Conservation (phyloP, 345 rosid species). For the Populus tremula region DNA sequence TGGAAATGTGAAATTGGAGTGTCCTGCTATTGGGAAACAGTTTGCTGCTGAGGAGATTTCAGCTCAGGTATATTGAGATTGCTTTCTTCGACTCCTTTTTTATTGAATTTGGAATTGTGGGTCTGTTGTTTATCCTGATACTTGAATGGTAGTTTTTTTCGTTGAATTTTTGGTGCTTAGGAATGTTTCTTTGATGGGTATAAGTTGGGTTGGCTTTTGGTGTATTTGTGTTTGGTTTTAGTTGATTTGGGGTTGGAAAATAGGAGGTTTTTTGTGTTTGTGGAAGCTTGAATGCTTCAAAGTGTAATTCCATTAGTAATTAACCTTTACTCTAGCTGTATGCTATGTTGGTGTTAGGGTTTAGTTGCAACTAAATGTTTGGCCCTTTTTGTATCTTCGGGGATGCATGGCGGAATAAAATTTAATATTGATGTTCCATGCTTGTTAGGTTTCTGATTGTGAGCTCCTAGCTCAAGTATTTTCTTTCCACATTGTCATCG, state of each 20-base stretch:
- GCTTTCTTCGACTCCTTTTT: neutral
- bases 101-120: neutral
- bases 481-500: neutral
- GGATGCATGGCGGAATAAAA: neutral
- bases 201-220: too few species aligned
- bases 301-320: neutral
- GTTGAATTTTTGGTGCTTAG: neutral
- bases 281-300: neutral
- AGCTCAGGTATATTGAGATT: slow-evolving; percentile 64
- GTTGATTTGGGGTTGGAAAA: neutral
- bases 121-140: neutral
- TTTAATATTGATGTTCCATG: neutral
- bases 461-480: neutral
- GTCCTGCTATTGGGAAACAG: slow-evolving; percentile 86
- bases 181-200: neutral
- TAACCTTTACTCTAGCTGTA: neutral
- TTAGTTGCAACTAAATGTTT: neutral
- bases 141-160: neutral
- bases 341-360: neutral
- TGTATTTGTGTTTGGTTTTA: neutral
- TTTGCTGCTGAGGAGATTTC: slow-evolving; percentile 98
- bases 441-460: neutral
- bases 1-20: slow-evolving; percentile 90
- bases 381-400: neutral
- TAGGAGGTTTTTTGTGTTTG: neutral